Evolutionary conservation across 148 eudicot genomes (phyloP).

Genomic region (Rhododendron mucronatum): DNA sequence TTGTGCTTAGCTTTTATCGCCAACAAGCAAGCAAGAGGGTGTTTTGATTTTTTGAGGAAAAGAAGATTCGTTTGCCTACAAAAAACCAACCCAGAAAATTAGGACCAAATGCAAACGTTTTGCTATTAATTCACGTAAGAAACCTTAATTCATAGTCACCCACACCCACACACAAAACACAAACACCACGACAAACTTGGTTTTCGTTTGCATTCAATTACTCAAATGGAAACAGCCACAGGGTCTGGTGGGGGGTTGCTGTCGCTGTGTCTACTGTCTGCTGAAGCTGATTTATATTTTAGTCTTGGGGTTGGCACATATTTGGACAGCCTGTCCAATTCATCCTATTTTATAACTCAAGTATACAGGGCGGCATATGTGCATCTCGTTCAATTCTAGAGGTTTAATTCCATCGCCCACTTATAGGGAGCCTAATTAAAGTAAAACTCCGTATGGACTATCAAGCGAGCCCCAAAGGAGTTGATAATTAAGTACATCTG

Average conservation of each 20-base stretch:
- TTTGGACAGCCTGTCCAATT: constrained; percentile 3
- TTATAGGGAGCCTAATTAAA: too few relatives aligned
- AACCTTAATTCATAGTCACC: not conserved
- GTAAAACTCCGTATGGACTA: too few relatives aligned
- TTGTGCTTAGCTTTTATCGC: constrained; percentile 3
- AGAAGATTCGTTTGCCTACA: not conserved
- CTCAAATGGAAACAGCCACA: not conserved
- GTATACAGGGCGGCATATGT: too few relatives aligned
- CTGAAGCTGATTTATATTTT: not conserved
- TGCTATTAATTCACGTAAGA: not conserved
- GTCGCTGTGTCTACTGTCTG: not conserved
- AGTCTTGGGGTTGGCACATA: not conserved
- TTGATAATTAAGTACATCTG: not conserved
- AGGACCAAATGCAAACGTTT: constrained; percentile 1
- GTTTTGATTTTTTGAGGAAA: not conserved
- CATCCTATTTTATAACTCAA: not conserved
- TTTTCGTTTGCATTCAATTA: not conserved
- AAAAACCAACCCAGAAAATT: not conserved
- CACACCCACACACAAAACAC: constrained; percentile 1
- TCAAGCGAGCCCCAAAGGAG: too few relatives aligned
- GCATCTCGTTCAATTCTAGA: not conserved
- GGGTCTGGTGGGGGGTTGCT: not conserved
- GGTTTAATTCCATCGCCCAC: too few relatives aligned
- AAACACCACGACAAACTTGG: not conserved
- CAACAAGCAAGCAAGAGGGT: not conserved